phyloP scores from a whole-genome alignment of 805 yeast genomes.

The Debaryomyces prosopidis region DNA sequence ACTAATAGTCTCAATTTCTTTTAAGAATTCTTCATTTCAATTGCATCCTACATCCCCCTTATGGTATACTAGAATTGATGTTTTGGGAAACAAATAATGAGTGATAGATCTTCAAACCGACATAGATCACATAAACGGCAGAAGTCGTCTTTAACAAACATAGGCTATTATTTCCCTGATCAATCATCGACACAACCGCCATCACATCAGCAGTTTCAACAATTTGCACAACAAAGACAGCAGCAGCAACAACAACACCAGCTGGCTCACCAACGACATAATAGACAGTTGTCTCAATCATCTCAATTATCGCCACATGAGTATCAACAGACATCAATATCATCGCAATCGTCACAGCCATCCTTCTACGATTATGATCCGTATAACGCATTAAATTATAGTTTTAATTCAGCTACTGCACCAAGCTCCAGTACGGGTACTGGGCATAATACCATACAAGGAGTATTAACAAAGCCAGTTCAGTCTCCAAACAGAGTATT shows the following conservation, averaged over 20 bases:
- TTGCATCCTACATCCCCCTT: too few relatives aligned
- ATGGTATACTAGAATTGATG: background rate
- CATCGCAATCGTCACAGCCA: background rate
- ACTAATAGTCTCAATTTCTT: too few relatives aligned
- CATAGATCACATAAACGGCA: slow-evolving; percentile 35
- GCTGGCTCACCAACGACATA: slow-evolving; percentile 6
- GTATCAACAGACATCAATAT: background rate
- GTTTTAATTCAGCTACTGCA: background rate
- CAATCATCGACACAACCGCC: background rate
- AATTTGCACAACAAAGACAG: too few relatives aligned
- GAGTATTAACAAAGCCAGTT: background rate
- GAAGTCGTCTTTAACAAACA: slow-evolving; percentile 33
- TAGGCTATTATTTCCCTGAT: slow-evolving; percentile 25
- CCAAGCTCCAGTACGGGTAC: background rate
- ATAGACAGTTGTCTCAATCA: slow-evolving; percentile 6
- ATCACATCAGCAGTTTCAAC: slow-evolving; percentile 1
- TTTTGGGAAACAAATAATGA: slow-evolving; percentile 7
- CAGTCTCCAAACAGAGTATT: background rate
- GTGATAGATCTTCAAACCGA: slow-evolving; percentile 15
- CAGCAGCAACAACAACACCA: slow-evolving; percentile 8
- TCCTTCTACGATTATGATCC: slow-evolving; percentile 11
- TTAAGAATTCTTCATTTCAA: too few relatives aligned
- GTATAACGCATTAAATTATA: slow-evolving; percentile 3
- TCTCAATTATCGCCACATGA: slow-evolving; percentile 1
- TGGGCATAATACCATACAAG: background rate